A percentile compares a stretch with the other conserved stretches of the same genome.
These are phyloP conservation scores for Apiospora koreana DNA, from an alignment of 2,329 filamentous ascomycete genomes.

Conservation along the genomic window DNA sequence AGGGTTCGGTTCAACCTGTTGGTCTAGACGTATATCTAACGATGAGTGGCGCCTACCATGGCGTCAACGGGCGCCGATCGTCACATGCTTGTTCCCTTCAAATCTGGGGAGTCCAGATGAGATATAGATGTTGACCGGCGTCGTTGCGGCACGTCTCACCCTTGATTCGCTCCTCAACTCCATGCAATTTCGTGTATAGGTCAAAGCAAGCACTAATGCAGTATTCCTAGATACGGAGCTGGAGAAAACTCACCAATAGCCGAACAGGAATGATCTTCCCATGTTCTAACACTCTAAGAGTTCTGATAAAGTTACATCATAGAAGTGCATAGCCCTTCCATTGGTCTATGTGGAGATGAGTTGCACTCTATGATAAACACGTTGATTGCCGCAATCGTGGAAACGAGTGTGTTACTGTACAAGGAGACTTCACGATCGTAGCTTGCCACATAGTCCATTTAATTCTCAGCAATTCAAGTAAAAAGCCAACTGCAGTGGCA, in stretches of 20 bases:
- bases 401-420: too few relatives aligned
- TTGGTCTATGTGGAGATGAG: background rate
- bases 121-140: background rate
- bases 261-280: too few relatives aligned
- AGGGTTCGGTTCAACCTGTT: background rate
- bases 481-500: too few relatives aligned
- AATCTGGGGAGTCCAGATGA: background rate
- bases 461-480: too few relatives aligned
- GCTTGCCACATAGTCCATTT: too few relatives aligned
- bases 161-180: background rate
- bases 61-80: background rate
- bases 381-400: background rate
- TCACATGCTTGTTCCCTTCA: background rate
- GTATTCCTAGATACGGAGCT: too few relatives aligned
- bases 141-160: background rate
- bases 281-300: too few relatives aligned
- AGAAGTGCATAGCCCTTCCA: too few relatives aligned
- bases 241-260: too few relatives aligned
- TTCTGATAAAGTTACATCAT: too few relatives aligned
- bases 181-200: too few relatives aligned
- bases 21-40: background rate
- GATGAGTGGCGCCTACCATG: background rate
- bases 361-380: background rate
- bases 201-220: background rate
- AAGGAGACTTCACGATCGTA: too few relatives aligned